Evolutionary conservation across 495 filamentous ascomycete species (phyloP).

Genomic region (Penicillium coprophilum): DNA sequence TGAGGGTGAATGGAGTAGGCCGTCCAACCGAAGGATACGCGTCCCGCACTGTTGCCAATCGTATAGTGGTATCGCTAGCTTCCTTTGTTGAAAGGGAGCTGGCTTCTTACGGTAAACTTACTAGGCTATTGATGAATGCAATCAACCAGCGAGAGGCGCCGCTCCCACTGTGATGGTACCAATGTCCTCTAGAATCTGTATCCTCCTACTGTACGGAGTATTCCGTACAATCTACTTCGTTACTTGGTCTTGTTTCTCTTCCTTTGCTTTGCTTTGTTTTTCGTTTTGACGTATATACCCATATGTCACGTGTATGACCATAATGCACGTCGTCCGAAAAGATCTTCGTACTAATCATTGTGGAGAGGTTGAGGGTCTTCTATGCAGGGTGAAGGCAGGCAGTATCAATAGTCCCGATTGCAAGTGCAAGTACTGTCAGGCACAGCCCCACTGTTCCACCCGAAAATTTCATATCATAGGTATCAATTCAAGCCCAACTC

Average conservation of each 20-base stretch:
- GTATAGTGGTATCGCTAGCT: background rate
- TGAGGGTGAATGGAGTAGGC: background rate
- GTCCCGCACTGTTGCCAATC: background rate
- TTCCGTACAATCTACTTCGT: background rate
- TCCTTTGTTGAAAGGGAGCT: background rate
- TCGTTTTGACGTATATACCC: background rate
- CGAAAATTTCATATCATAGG: constrained; percentile 4
- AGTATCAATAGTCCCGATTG: constrained; percentile 8
- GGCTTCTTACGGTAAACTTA: background rate
- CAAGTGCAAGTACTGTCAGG: background rate
- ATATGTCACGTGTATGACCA: background rate
- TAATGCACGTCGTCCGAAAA: background rate
- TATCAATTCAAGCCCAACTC: background rate
- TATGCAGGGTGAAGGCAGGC: constrained; percentile 13
- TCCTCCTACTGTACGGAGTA: no score
- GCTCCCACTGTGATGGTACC: background rate
- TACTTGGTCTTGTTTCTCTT: background rate
- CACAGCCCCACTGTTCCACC: background rate
- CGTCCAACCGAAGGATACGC: background rate
- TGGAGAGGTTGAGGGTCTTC: background rate
- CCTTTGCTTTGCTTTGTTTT: background rate
- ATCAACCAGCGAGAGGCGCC: background rate
- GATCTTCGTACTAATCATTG: background rate
- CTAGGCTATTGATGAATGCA: background rate
- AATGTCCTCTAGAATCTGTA: background rate